Evolutionary conservation across 768 basidiomycete genomes (phyloP).

Genomic region (Candolleomyces aberdarensis): DNA sequence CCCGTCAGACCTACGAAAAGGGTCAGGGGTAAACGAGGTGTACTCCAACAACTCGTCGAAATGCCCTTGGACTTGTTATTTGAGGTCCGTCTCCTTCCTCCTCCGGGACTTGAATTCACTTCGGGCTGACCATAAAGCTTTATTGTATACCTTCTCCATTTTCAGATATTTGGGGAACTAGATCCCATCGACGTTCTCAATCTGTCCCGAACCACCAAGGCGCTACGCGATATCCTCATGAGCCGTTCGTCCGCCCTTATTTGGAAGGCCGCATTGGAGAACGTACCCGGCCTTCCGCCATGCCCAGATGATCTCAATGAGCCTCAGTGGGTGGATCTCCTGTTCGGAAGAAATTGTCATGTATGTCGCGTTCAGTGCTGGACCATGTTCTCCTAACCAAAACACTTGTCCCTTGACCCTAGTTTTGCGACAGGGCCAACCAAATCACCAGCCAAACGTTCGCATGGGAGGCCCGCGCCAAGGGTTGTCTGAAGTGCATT

Average conservation of each 20-base stretch:
- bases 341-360: constrained; percentile 7
- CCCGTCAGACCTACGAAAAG: background rate
- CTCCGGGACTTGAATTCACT: background rate
- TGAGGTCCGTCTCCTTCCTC: background rate
- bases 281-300: background rate
- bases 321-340: constrained; percentile 7
- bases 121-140: background rate
- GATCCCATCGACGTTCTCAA: constrained; percentile 33
- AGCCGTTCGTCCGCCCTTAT: background rate
- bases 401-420: background rate
- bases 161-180: constrained; percentile 34
- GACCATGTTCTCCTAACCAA: no score
- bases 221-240: constrained; percentile 25
- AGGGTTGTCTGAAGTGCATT: background rate
- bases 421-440: background rate
- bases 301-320: constrained; percentile 7
- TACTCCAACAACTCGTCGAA: constrained; percentile 7
- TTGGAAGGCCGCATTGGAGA: background rate
- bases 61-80: constrained; percentile 13
- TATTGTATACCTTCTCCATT: background rate
- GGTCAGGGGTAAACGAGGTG: constrained; percentile 4
- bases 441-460: background rate
- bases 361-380: background rate
- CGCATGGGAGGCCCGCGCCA: background rate
- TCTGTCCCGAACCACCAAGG: constrained; percentile 35